Evolutionary conservation across 1,139 yeast species (phyloP), one percentile per base, ranked within the genome.

Genomic region (Taphrina communis): DNA sequence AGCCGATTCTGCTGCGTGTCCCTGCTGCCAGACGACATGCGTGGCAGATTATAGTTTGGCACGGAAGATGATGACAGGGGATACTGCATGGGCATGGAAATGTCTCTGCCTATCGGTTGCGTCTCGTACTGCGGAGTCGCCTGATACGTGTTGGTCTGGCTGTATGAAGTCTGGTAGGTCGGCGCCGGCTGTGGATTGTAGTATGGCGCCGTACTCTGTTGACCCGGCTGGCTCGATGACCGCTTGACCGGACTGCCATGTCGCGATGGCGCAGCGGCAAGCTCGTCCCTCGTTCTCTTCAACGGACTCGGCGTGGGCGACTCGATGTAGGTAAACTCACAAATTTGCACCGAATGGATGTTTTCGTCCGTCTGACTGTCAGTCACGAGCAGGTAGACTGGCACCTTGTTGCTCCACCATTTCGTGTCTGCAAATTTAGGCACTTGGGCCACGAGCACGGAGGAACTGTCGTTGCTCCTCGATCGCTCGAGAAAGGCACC

Each of bases 321-420:
- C n/a, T 56, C 59, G 41, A 48, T 55, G 61, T 63, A 63, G 17
- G 36, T 17, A 31, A 63, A 63, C 25, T 63, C 67, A 35, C 67
- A 56, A 11, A 63, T 46, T 38, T 63, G 61, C 48, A 44, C 36
- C 21, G 53, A 38, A 41, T 53, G 61, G 36, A 63, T 46, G 56
- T 44, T 50, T n/a, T 42, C 61, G 48, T 55, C 67, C 12, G 67
- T 55, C 14, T 63, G 67, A 6, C 55, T 21, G 25, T 63, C 67
- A 35, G 51, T 19, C 39, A 63, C 38, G 36, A 55, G 55, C 38
- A 63, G 61, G 21, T 53, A 55, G 19, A 63, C 61, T 8, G 67
- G 67, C 35, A 63, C 67, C 14, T 41, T 53, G 48, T 48, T 55
- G 55, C 55, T 53, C 67, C 61, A 55, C 67, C 67, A 63, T 19